Conservation (phyloP, 1,284 basidiomycete species). For the Malassezia sp. region DNA sequence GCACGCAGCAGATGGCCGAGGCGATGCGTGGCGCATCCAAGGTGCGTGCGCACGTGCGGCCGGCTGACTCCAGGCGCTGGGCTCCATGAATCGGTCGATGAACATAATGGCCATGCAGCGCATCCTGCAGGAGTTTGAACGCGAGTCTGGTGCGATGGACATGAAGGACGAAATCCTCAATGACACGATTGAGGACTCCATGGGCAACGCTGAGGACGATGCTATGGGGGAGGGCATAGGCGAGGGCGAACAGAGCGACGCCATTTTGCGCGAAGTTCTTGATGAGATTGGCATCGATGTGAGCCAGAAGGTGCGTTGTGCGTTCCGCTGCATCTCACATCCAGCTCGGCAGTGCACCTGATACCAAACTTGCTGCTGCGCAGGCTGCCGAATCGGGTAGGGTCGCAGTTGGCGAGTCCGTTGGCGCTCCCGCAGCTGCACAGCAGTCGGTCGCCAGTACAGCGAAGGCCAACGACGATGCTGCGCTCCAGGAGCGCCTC, state of each 20-base stretch:
- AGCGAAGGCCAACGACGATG: slow-evolving; percentile 31
- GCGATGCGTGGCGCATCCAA: slow-evolving; percentile 96
- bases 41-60: slow-evolving; percentile 49
- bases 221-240: slow-evolving; percentile 51
- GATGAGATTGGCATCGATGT: slow-evolving; percentile 92
- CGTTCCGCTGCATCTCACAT: no score
- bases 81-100: slow-evolving; percentile 87
- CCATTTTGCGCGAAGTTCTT: slow-evolving; percentile 87
- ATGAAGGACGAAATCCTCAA: slow-evolving; percentile 99
- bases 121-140: slow-evolving; percentile 97
- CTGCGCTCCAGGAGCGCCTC: slow-evolving; percentile 40
- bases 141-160: slow-evolving; percentile 93
- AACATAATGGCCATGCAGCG: slow-evolving; percentile 88
- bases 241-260: slow-evolving; percentile 83
- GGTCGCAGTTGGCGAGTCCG: slow-evolving; percentile 40
- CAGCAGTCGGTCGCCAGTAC: no score
- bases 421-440: slow-evolving; percentile 2
- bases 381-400: slow-evolving; percentile 24
- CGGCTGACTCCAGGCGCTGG: slow-evolving; percentile 65
- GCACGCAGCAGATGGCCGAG: slow-evolving; percentile 97
- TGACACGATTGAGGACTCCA: slow-evolving; percentile 93
- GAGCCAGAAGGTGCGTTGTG: slow-evolving; percentile 65
- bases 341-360: slow-evolving; percentile 37
- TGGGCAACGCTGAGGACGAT: slow-evolving; percentile 75
- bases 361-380: slow-evolving; percentile 23